Evolutionary conservation across 2,329 filamentous ascomycete species (phyloP).

Genomic region (Sphaceloma murrayae): DNA sequence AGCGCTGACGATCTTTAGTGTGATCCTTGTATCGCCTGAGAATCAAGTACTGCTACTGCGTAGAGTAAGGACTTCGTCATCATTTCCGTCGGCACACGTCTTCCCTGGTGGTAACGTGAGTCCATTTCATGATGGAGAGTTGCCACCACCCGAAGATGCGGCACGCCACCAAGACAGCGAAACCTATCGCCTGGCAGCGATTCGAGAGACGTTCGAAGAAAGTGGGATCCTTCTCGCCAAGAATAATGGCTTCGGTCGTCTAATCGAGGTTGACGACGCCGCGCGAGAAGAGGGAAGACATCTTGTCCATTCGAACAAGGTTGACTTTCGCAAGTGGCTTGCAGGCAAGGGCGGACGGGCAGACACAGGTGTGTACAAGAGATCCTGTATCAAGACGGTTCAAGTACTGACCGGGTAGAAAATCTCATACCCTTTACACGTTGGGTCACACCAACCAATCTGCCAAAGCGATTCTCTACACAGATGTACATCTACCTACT

Average conservation of each 20-base stretch:
- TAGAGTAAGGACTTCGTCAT: slow-evolving; percentile 69
- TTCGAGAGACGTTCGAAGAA: slow-evolving; percentile 92
- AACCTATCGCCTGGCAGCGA: slow-evolving; percentile 70
- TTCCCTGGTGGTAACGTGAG: slow-evolving; percentile 88
- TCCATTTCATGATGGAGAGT: slow-evolving; percentile 60
- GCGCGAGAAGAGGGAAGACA: slow-evolving; percentile 58
- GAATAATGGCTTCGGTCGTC: slow-evolving; percentile 39
- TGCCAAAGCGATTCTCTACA: slow-evolving; percentile 74
- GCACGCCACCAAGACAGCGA: slow-evolving; percentile 59
- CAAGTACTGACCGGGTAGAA: slow-evolving; percentile 33
- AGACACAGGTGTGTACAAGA: slow-evolving; percentile 51
- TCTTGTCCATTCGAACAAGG: slow-evolving; percentile 55
- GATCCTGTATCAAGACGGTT: not conserved
- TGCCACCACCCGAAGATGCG: slow-evolving; percentile 41
- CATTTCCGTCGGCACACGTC: slow-evolving; percentile 87
- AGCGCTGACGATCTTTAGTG: too few relatives aligned
- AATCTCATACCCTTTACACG: slow-evolving; percentile 72
- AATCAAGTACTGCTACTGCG: slow-evolving; percentile 86
- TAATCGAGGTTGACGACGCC: slow-evolving; percentile 52
- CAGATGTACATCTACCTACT: slow-evolving; percentile 96
- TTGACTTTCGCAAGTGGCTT: slow-evolving; percentile 60
- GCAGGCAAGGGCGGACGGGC: slow-evolving; percentile 47
- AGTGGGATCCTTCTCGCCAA: slow-evolving; percentile 74
- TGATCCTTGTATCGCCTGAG: slow-evolving; percentile 72
- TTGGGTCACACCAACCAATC: slow-evolving; percentile 73